phyloP scores from a whole-genome alignment of 1,284 basidiomycete genomes.

The Ganoderma sinense region DNA sequence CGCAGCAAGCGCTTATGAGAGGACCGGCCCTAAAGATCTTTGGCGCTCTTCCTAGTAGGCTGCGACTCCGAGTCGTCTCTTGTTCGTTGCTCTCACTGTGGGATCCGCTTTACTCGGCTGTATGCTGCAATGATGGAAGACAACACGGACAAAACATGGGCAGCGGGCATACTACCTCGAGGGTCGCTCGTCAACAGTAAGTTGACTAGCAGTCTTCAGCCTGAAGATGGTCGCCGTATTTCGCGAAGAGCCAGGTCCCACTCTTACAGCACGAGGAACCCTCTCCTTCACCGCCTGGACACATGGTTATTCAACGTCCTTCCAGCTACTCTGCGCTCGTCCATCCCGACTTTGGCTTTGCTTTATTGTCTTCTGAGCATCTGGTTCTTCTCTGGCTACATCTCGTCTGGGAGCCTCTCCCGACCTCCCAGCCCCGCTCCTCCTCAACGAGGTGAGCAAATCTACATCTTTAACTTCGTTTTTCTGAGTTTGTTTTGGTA shows the following conservation, averaged over 20 bases:
- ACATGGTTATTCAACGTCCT: slow-evolving; percentile 19
- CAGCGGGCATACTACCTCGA: neutral
- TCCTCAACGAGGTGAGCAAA: slow-evolving; percentile 1
- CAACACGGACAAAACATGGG: neutral
- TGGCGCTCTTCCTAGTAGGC: too few species aligned
- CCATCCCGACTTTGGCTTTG: slow-evolving; percentile 9
- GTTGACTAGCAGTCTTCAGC: neutral
- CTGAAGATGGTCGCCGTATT: slow-evolving; percentile 1
- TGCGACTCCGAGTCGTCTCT: too few species aligned
- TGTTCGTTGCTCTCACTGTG: neutral
- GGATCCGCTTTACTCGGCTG: neutral
- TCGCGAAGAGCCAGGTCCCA: slow-evolving; percentile 7
- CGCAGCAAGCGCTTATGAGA: too few species aligned
- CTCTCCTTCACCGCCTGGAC: slow-evolving; percentile 8
- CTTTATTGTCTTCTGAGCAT: slow-evolving; percentile 23
- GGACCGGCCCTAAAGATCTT: too few species aligned
- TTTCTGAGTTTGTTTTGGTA: neutral
- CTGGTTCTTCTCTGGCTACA: slow-evolving; percentile 18
- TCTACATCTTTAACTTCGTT: neutral
- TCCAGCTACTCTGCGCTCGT: slow-evolving; percentile 13
- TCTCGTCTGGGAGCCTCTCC: slow-evolving; percentile 1
- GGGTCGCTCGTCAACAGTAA: neutral
- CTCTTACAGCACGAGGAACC: neutral
- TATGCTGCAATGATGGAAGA: neutral
- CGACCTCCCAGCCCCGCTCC: neutral